Conservation (phyloP, 768 basidiomycete genomes). For the Podaxis sp. region DNA sequence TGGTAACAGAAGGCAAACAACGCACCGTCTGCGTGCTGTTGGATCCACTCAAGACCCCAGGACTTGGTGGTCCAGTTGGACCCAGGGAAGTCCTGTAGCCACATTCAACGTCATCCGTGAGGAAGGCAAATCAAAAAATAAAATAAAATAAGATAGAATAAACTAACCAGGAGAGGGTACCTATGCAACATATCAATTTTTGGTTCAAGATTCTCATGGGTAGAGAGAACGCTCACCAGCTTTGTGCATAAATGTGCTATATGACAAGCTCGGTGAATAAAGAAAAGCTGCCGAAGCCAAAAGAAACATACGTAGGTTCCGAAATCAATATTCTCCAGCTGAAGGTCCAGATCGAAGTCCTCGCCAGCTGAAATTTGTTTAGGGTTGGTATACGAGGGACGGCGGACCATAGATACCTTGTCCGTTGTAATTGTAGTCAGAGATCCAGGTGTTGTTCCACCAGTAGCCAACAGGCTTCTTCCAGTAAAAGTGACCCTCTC, state of each 20-base stretch:
- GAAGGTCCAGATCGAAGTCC: constrained; percentile 50
- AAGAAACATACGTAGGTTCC: constrained; percentile 47
- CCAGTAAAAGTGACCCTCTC: constrained; percentile 59
- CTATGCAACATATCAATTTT: constrained; percentile 20
- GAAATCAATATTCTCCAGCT: constrained; percentile 54
- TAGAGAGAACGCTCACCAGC: constrained; percentile 30
- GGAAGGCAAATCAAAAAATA: not conserved
- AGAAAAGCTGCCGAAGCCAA: constrained; percentile 15
- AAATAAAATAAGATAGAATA: too few species aligned
- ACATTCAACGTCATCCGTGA: not conserved
- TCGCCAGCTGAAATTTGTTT: constrained; percentile 41
- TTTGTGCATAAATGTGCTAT: constrained; percentile 45
- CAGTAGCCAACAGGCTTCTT: constrained; percentile 38
- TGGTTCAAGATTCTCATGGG: not conserved
- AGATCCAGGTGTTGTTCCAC: constrained; percentile 41
- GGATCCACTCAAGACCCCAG: constrained; percentile 62
- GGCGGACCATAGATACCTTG: constrained; percentile 33
- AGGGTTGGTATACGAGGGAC: not conserved
- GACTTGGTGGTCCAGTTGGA: constrained; percentile 47
- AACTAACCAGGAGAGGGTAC: constrained; percentile 37
- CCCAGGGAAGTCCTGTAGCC: constrained; percentile 42
- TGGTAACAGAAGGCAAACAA: not conserved
- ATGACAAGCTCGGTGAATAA: constrained; percentile 22
- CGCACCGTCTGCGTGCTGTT: constrained; percentile 47
- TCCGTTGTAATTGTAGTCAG: constrained; percentile 59